Evolutionary conservation across 441 rosid genomes (phyloP).

Genomic region (Populus tomentosa): DNA sequence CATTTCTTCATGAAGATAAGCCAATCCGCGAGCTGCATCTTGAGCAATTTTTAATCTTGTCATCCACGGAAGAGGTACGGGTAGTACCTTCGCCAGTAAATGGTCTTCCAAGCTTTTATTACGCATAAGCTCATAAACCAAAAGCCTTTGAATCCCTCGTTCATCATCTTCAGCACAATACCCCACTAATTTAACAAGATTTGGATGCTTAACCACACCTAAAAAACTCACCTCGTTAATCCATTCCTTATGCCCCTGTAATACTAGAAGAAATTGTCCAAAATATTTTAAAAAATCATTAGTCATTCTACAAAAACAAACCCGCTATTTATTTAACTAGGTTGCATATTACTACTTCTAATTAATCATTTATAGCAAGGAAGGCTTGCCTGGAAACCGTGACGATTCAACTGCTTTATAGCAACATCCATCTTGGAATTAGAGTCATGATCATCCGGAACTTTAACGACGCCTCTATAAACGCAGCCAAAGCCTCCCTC

Average conservation of each 20-base stretch:
- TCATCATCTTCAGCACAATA: conserved; percentile 95
- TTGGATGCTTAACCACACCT: conserved; percentile 93
- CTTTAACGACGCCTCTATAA: conserved; percentile 72
- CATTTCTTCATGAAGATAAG: conserved; percentile 96
- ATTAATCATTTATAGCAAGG: not conserved
- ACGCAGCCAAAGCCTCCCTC: conserved; percentile 97
- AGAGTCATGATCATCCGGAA: conserved; percentile 34
- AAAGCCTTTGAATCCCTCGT: conserved; percentile 86
- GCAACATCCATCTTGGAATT: conserved; percentile 71
- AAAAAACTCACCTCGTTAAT: conserved; percentile 88
- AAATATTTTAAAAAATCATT: conserved; percentile 21
- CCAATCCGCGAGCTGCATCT: conserved; percentile 90
- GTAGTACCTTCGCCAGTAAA: conserved; percentile 45
- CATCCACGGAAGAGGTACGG: conserved; percentile 62
- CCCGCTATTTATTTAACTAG: not conserved
- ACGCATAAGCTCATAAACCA: conserved; percentile 82
- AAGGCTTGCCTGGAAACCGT: conserved; percentile 84
- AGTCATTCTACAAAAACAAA: conserved; percentile 7
- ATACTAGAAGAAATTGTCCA: conserved; percentile 44
- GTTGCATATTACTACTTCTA: not conserved
- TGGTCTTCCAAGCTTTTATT: conserved; percentile 92
- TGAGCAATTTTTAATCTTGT: conserved; percentile 70
- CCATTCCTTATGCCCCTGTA: conserved; percentile 99
- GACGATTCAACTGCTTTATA: conserved; percentile 73
- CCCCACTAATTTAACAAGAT: conserved; percentile 84